Conservation (phyloP, 2,329 filamentous ascomycete genomes). For the Ascochyta rabiei region DNA sequence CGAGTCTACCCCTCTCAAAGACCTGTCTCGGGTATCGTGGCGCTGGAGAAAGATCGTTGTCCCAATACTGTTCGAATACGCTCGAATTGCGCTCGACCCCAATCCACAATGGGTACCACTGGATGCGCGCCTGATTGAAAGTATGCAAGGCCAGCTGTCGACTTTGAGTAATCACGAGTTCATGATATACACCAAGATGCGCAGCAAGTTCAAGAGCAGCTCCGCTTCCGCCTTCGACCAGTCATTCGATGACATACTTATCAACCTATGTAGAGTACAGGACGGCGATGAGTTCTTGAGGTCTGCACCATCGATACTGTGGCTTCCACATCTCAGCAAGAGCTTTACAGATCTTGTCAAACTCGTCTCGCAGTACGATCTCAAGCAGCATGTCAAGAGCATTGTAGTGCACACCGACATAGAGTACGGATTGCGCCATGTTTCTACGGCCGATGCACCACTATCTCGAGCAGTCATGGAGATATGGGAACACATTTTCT, state of each 20-base stretch:
- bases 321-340: constrained; percentile 41
- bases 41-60: constrained; percentile 40
- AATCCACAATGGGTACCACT: constrained; percentile 44
- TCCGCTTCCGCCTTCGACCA: constrained; percentile 35
- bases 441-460: constrained; percentile 35
- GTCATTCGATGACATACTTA: constrained; percentile 40
- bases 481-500: constrained; percentile 41
- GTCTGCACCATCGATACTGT: constrained; percentile 29
- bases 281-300: constrained; percentile 40
- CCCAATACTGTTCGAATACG: constrained; percentile 42
- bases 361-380: constrained; percentile 27
- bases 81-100: constrained; percentile 33
- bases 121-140: constrained; percentile 41
- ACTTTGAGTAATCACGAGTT: constrained; percentile 42
- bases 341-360: constrained; percentile 26
- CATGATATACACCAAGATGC: constrained; percentile 40
- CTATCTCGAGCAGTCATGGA: constrained; percentile 58
- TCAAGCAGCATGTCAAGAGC: constrained; percentile 52
- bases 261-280: constrained; percentile 41
- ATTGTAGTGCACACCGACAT: constrained; percentile 54
- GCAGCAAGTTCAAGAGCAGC: constrained; percentile 43
- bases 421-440: constrained; percentile 44
- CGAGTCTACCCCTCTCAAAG: constrained; percentile 33
- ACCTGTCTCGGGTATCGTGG: constrained; percentile 41
- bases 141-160: constrained; percentile 40